A percentile compares a stretch with the other conserved stretches of the same genome.
Evolutionary conservation across 2,329 filamentous ascomycete species (phyloP).

Genomic region (Thielaviopsis populi): DNA sequence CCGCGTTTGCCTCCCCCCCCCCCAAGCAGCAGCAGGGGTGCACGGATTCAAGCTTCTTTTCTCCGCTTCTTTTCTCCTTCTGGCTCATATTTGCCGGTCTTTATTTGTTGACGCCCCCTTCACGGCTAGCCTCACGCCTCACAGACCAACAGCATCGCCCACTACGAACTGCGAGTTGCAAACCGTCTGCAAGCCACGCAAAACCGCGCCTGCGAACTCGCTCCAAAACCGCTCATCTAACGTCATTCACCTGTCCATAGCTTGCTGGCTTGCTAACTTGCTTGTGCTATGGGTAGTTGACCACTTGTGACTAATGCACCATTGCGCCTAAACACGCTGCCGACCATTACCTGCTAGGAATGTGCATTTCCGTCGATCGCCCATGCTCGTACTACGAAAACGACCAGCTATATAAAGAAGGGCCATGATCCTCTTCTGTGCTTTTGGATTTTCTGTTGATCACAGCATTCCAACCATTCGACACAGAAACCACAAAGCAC

Average conservation of each 20-base stretch:
- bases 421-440: neutral
- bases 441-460: neutral
- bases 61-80: neutral
- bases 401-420: neutral
- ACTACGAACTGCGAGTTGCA: neutral
- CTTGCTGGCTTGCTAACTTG: neutral
- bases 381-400: neutral
- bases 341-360: neutral
- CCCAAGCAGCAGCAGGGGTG: neutral
- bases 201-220: neutral
- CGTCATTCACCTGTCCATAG: neutral
- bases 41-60: conserved; percentile 4
- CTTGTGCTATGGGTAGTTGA: neutral
- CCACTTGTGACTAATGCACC: neutral
- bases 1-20: neutral
- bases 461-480: neutral
- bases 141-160: neutral
- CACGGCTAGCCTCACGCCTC: neutral
- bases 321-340: neutral
- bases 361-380: conserved; percentile 2
- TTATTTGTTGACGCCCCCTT: conserved; percentile 1
- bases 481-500: neutral
- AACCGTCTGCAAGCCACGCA: neutral
- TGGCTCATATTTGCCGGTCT: neutral
- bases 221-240: neutral